Evolutionary conservation across 371 early-diverging fungal genomes (phyloP), one percentile per base, ranked within the genome.

Genomic region (Mortierella sp.): DNA sequence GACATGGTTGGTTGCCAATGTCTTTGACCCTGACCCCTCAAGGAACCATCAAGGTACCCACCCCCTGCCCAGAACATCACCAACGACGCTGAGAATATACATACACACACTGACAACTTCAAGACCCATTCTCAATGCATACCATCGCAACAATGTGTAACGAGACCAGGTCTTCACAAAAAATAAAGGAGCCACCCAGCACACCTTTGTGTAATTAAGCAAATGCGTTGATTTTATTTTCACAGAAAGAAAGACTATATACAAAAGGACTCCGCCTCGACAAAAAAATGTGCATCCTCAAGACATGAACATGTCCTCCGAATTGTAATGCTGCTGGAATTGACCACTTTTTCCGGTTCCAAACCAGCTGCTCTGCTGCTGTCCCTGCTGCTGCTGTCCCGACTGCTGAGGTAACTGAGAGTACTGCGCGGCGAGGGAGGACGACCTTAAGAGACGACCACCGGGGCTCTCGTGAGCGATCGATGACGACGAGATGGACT

Each of bases 231-330:
- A 32, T 16, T 60, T 60, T 60, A 55, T 55, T 58, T 29, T 18
- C 60, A 60, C 32, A 60, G 32, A 60, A 60, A 58, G 18, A 21
- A 51, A 51, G 51, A 56, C 48, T 56, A 56, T 56, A n/a, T 56
- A 56, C 56, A 56, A 56, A 11, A 56, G 11, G 7, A 7, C 24
- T 56, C 56, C 7, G 10, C 56, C 21, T 51, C 51, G 16, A 51
- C 51, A 51, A 14, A 51, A 18, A 18, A 51, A 18, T 21, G 16
- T 18, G 16, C 21, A 21, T 21, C 16, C 29, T 63, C 63, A 63
- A 3, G 38, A 35, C 65, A 65, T 65, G 38, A 65, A 65, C 65
- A 65, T 65, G 35, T 65, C 65, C 65, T 65, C 21, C 24, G 65
- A 65, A 7, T 65, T 41, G 65, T 35, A 65, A 16, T 60, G 60